Conservation (phyloP, 441 rosid species). For the Populus hybrid region DNA sequence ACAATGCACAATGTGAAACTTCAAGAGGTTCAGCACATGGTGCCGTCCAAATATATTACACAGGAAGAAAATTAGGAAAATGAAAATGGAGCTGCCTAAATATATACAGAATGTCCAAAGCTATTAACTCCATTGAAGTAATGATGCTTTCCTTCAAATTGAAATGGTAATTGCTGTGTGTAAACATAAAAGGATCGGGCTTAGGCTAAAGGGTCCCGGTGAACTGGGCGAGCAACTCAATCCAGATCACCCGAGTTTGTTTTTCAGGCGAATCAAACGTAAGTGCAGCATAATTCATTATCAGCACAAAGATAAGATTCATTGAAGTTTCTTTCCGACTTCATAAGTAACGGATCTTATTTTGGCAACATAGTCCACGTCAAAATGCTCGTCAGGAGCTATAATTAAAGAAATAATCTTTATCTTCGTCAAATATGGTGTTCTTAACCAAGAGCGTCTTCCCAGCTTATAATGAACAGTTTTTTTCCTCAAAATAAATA, state of each 20-base stretch:
- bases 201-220: too few relatives aligned
- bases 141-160: not conserved
- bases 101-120: slow-evolving; percentile 2
- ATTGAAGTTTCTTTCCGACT: too few relatives aligned
- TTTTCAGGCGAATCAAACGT: too few relatives aligned
- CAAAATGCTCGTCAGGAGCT: not conserved
- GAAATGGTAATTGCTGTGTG: not conserved
- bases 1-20: not conserved
- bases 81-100: not conserved
- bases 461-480: not conserved
- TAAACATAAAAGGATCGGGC: too few relatives aligned
- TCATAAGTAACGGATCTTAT: not conserved
- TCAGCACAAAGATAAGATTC: too few relatives aligned
- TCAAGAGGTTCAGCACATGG: not conserved
- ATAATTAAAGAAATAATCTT: not conserved
- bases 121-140: not conserved
- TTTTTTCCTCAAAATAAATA: too few relatives aligned
- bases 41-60: not conserved
- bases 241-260: too few relatives aligned
- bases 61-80: not conserved
- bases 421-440: not conserved
- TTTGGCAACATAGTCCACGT: not conserved
- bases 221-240: too few relatives aligned
- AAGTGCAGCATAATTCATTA: too few relatives aligned
- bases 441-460: not conserved